Evolutionary conservation across 2,329 filamentous ascomycete genomes (phyloP).

Genomic region (Zopfia rhizophila): DNA sequence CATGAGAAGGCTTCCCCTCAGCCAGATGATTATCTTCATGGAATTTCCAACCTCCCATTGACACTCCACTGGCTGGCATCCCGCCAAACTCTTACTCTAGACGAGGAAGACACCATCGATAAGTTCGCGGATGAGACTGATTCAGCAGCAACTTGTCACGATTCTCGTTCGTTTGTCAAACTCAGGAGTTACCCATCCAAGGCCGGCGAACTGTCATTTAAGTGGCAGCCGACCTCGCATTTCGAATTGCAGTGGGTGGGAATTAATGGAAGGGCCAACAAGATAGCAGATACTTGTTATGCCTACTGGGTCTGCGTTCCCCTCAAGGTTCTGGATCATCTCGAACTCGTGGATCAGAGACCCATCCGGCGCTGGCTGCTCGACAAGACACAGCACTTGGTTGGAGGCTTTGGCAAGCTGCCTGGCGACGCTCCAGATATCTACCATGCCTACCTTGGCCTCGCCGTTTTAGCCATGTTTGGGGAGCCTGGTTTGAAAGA

Average conservation of each 20-base stretch:
- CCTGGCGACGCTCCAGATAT: slow-evolving; percentile 68
- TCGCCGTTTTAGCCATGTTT: slow-evolving; percentile 80
- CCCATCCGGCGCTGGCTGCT: slow-evolving; percentile 82
- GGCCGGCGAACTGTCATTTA: slow-evolving; percentile 36
- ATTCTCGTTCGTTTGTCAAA: slow-evolving; percentile 52
- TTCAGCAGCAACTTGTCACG: slow-evolving; percentile 52
- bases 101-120: slow-evolving; percentile 55
- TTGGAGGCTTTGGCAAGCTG: slow-evolving; percentile 64
- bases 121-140: slow-evolving; percentile 51
- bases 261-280: slow-evolving; percentile 91
- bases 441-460: slow-evolving; percentile 88
- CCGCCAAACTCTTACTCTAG: slow-evolving; percentile 57
- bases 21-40: slow-evolving; percentile 39
- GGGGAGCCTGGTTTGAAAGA: slow-evolving; percentile 74
- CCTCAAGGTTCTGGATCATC: slow-evolving; percentile 49
- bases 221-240: slow-evolving; percentile 70
- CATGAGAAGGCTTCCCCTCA: slow-evolving; percentile 23
- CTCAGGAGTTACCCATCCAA: slow-evolving; percentile 38
- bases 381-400: slow-evolving; percentile 84
- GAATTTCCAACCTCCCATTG: slow-evolving; percentile 50
- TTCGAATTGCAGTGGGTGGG: slow-evolving; percentile 70
- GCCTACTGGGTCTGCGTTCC: slow-evolving; percentile 88
- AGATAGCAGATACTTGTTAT: slow-evolving; percentile 94
- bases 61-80: slow-evolving; percentile 59
- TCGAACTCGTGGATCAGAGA: slow-evolving; percentile 66